phyloP scores from a whole-genome alignment of 805 yeast species.

The Schwanniomyces yamadae region DNA sequence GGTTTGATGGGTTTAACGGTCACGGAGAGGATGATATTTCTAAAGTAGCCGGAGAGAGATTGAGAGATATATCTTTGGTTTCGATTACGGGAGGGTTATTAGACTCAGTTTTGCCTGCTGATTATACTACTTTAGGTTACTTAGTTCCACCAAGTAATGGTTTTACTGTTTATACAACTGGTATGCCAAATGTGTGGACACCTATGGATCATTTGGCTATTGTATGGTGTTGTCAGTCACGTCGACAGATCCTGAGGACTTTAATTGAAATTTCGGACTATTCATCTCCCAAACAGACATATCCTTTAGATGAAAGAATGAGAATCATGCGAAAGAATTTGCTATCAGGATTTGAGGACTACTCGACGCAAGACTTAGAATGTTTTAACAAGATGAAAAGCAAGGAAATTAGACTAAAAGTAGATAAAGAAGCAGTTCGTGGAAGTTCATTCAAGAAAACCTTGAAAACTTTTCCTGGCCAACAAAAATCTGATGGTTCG shows the following conservation, averaged over 20 bases:
- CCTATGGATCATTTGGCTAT: slow-evolving; percentile 93
- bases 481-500: not conserved
- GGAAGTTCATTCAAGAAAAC: slow-evolving; percentile 9
- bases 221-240: slow-evolving; percentile 92
- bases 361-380: slow-evolving; percentile 26
- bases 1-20: slow-evolving; percentile 62
- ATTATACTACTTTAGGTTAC: slow-evolving; percentile 74
- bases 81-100: slow-evolving; percentile 88
- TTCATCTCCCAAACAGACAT: slow-evolving; percentile 47
- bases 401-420: slow-evolving; percentile 14
- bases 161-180: slow-evolving; percentile 77
- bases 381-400: slow-evolving; percentile 18
- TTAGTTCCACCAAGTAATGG: slow-evolving; percentile 75
- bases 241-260: slow-evolving; percentile 58
- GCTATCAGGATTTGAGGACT: slow-evolving; percentile 58
- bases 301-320: slow-evolving; percentile 58
- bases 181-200: slow-evolving; percentile 90
- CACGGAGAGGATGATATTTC: slow-evolving; percentile 13
- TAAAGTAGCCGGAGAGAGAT: slow-evolving; percentile 43
- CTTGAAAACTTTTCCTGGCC: not conserved
- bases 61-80: slow-evolving; percentile 62
- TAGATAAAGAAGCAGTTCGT: slow-evolving; percentile 19
- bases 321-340: slow-evolving; percentile 44
- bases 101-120: slow-evolving; percentile 84
- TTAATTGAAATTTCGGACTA: slow-evolving; percentile 61